A percentile compares a stretch with the other conserved stretches of the same genome.
Conservation (phyloP, 805 yeast genomes). For the Yamadazyma takamatsuzukensis region DNA sequence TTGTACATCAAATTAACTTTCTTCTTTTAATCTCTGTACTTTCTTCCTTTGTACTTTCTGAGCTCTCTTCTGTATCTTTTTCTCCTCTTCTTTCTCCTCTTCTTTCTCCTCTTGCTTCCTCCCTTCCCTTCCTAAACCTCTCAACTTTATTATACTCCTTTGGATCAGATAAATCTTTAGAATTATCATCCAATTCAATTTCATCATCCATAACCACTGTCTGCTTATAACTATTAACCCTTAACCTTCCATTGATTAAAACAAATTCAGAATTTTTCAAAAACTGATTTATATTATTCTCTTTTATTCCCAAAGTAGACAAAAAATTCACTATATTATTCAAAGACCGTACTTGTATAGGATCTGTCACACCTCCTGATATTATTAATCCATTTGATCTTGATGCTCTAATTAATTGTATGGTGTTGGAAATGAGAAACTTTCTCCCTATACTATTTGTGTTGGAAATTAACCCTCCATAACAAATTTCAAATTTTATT, state of each 20-base stretch:
- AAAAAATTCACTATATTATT: slow-evolving; percentile 67
- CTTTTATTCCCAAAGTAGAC: slow-evolving; percentile 66
- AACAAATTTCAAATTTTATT: slow-evolving; percentile 73
- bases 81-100: slow-evolving; percentile 12
- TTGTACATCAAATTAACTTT: background rate
- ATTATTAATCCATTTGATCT: slow-evolving; percentile 76
- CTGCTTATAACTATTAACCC: slow-evolving; percentile 76
- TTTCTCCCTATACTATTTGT: slow-evolving; percentile 38
- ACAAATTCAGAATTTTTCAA: slow-evolving; percentile 61
- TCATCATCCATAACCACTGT: slow-evolving; percentile 50
- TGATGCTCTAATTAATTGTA: slow-evolving; percentile 75
- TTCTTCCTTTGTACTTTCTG: slow-evolving; percentile 13
- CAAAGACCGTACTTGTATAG: slow-evolving; percentile 60
- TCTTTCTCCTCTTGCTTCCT: too few relatives aligned
- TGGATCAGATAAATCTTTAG: slow-evolving; percentile 23
- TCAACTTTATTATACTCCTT: too few relatives aligned
- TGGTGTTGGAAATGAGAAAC: slow-evolving; percentile 65
- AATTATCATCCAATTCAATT: slow-evolving; percentile 11
- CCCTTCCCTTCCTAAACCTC: too few relatives aligned
- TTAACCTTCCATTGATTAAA: slow-evolving; percentile 68
- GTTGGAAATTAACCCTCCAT: slow-evolving; percentile 50
- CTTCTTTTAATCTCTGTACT: background rate
- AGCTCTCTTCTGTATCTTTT: slow-evolving; percentile 13
- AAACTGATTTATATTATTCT: slow-evolving; percentile 55
- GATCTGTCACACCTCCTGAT: slow-evolving; percentile 65